These are phyloP conservation scores for Penicillium subrubescens DNA, from an alignment of 495 filamentous ascomycete genomes.

Conservation along the genomic window DNA sequence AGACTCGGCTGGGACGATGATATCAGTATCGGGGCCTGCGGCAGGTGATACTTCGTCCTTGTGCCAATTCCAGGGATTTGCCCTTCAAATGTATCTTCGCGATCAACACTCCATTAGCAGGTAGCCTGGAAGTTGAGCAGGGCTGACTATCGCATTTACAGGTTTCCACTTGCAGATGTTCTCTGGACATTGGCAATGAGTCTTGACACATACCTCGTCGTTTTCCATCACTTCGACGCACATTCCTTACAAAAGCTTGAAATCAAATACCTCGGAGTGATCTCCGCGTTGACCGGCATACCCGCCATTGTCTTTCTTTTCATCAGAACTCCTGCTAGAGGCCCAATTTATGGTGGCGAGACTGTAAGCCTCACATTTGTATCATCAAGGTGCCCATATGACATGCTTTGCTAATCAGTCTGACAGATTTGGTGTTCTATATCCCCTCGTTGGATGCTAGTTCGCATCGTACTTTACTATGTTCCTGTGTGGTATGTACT, in stretches of 20 bases:
- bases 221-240: conserved; percentile 45
- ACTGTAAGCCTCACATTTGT: conserved; percentile 24
- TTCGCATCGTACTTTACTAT: conserved; percentile 48
- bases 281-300: conserved; percentile 41
- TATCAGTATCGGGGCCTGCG: conserved; percentile 42
- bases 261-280: conserved; percentile 39
- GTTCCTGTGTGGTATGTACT: conserved; percentile 44
- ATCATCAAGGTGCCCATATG: neutral
- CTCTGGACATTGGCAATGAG: conserved; percentile 53
- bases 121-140: neutral
- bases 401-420: neutral
- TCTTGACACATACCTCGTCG: conserved; percentile 47
- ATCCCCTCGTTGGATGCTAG: conserved; percentile 45
- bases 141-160: conserved; percentile 13
- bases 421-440: conserved; percentile 50
- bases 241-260: conserved; percentile 42
- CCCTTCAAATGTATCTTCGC: conserved; percentile 45
- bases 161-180: conserved; percentile 53
- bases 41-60: conserved; percentile 40
- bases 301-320: conserved; percentile 48
- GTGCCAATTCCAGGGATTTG: conserved; percentile 52
- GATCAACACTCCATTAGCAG: neutral
- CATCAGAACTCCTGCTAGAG: conserved; percentile 37
- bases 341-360: conserved; percentile 47
- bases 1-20: conserved; percentile 49